Evolutionary conservation across 2,329 filamentous ascomycete species (phyloP).

Genomic region (Aureobasidium sp.): DNA sequence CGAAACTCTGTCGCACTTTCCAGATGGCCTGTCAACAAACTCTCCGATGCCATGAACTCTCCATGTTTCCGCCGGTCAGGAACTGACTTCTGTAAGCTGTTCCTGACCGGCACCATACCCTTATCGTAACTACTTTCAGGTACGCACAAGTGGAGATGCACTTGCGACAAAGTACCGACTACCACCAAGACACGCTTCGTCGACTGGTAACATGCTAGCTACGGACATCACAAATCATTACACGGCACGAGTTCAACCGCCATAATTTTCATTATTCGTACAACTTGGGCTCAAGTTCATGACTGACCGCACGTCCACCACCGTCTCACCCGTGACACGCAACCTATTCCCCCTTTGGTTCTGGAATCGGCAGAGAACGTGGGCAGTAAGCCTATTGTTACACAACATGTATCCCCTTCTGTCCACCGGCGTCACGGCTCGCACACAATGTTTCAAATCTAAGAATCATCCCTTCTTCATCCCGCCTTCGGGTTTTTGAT

Average conservation of each 20-base stretch:
- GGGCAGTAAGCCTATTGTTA: conserved; percentile 2
- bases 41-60: not conserved
- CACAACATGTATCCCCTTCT: not conserved
- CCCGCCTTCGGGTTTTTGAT: not conserved
- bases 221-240: not conserved
- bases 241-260: not conserved
- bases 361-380: conserved; percentile 8
- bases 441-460: conserved; percentile 1
- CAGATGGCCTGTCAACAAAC: not conserved
- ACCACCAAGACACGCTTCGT: not conserved
- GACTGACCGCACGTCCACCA: not conserved
- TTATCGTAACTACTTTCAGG: not conserved
- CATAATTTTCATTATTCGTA: not conserved
- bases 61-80: not conserved
- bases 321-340: conserved; percentile 9
- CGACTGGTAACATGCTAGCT: not conserved
- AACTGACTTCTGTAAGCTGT: not conserved
- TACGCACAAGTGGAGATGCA: not conserved
- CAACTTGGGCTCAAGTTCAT: not conserved
- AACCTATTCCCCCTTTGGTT: conserved; percentile 4
- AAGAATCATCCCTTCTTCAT: not conserved
- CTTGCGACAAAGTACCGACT: not conserved
- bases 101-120: not conserved
- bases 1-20: not conserved
- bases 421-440: not conserved